phyloP scores from a whole-genome alignment of 2,329 filamentous ascomycete genomes.

The Hymenoscyphus infarciens region DNA sequence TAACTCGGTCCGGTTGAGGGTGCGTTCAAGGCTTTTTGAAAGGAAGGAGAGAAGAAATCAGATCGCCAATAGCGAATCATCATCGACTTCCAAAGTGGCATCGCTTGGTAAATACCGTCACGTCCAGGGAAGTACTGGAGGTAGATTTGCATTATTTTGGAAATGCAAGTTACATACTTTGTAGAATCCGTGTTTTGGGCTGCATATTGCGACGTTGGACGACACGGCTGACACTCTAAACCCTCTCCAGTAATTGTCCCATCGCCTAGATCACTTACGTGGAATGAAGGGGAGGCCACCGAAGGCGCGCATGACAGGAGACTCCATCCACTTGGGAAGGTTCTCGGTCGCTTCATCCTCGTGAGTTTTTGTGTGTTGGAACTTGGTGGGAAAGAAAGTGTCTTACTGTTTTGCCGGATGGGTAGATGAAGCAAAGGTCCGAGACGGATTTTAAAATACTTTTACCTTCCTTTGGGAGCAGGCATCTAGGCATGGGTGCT shows the following conservation, averaged over 20 bases:
- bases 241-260: neutral
- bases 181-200: constrained; percentile 12
- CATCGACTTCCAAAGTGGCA: neutral
- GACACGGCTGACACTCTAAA: constrained; percentile 20
- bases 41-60: constrained; percentile 21
- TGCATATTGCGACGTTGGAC: constrained; percentile 29
- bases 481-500: neutral
- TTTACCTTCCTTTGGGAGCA: constrained; percentile 2
- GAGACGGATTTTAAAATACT: constrained; percentile 12
- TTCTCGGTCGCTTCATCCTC: neutral
- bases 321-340: neutral
- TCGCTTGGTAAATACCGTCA: constrained; percentile 4
- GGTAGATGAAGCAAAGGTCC: constrained; percentile 17
- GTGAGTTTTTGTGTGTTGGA: neutral
- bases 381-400: constrained; percentile 10
- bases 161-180: neutral
- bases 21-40: constrained; percentile 5
- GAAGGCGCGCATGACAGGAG: neutral
- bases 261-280: constrained; percentile 1
- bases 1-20: constrained; percentile 12
- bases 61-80: constrained; percentile 16
- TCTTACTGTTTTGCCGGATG: constrained; percentile 25
- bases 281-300: neutral
- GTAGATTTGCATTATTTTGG: neutral
- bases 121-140: neutral